phyloP scores from a whole-genome alignment of 2,329 filamentous ascomycete genomes.

The Alternaria triticina region DNA sequence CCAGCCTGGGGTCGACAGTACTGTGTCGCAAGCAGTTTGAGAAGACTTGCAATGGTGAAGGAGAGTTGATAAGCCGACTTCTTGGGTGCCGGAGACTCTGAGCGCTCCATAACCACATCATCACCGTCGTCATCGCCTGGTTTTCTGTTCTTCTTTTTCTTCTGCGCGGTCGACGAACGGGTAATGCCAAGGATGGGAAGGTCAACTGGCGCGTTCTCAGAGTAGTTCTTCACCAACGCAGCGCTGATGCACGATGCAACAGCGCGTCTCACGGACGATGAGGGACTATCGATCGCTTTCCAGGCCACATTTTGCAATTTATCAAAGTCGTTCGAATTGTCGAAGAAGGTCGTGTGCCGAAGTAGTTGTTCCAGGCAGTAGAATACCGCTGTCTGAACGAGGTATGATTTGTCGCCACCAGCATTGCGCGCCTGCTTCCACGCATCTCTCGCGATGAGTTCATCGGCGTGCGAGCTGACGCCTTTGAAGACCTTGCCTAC shows the following conservation, averaged over 20 bases:
- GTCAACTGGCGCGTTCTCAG: slow-evolving; percentile 59
- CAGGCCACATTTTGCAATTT: slow-evolving; percentile 81
- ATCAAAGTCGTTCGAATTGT: slow-evolving; percentile 89
- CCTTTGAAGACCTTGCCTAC: slow-evolving; percentile 78
- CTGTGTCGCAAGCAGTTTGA: slow-evolving; percentile 79
- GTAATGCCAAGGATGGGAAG: slow-evolving; percentile 47
- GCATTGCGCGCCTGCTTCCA: slow-evolving; percentile 89
- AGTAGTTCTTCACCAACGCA: slow-evolving; percentile 81
- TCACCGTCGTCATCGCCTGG: slow-evolving; percentile 71
- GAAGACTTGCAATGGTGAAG: slow-evolving; percentile 77
- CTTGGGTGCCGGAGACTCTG: slow-evolving; percentile 77
- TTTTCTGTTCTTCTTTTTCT: slow-evolving; percentile 68
- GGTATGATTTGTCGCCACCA: slow-evolving; percentile 79
- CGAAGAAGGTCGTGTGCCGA: slow-evolving; percentile 78
- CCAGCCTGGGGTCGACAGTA: slow-evolving; percentile 80
- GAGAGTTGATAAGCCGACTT: slow-evolving; percentile 73
- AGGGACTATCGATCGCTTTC: slow-evolving; percentile 83
- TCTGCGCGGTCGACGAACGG: slow-evolving; percentile 70
- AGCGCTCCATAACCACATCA: slow-evolving; percentile 70
- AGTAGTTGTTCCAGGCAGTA: slow-evolving; percentile 78
- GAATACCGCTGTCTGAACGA: slow-evolving; percentile 81
- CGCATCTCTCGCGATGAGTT: slow-evolving; percentile 82
- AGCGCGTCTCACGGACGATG: slow-evolving; percentile 78
- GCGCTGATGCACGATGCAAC: slow-evolving; percentile 85
- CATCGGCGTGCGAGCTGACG: slow-evolving; percentile 79